phyloP scores from a whole-genome alignment of 2,329 filamentous ascomycete genomes.

The Didymella keratinophila region DNA sequence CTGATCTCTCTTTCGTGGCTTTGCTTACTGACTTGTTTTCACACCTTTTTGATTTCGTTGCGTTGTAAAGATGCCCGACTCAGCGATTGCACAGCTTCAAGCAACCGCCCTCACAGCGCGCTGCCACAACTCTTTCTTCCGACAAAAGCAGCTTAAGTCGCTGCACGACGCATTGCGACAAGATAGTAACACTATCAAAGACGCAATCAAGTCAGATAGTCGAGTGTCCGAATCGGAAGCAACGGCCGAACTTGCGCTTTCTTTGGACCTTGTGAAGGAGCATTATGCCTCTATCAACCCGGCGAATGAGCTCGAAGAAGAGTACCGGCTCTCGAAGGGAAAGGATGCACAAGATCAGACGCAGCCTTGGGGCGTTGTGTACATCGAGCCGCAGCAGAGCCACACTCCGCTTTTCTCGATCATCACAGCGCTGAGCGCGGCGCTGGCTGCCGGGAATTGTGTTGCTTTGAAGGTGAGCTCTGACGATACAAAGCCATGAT shows the following conservation, averaged over 20 bases:
- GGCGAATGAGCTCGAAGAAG: conserved; percentile 49
- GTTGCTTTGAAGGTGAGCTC: conserved; percentile 57
- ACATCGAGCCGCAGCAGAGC: conserved; percentile 55
- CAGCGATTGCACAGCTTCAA: conserved; percentile 42
- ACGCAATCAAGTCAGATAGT: conserved; percentile 54
- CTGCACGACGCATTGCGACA: conserved; percentile 53
- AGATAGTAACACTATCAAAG: conserved; percentile 47
- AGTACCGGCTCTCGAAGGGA: conserved; percentile 54
- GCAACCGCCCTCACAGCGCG: conserved; percentile 57
- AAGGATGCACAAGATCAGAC: conserved; percentile 49
- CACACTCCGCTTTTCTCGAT: conserved; percentile 59
- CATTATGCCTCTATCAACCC: conserved; percentile 53
- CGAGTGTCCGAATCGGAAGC: conserved; percentile 49
- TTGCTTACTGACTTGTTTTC: not conserved
- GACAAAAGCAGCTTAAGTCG: conserved; percentile 56
- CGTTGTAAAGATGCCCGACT: conserved; percentile 25
- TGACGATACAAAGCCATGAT: not conserved
- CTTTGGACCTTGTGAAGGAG: conserved; percentile 51
- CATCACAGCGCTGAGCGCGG: conserved; percentile 51
- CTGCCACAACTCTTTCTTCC: conserved; percentile 56
- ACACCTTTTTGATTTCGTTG: not conserved
- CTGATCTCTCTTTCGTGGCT: not conserved
- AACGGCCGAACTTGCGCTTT: conserved; percentile 53
- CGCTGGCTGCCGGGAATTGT: conserved; percentile 61
- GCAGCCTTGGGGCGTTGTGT: conserved; percentile 54